Base-by-base conservation (phyloP, 176 grass and related monocot species). In the Phoenix dactylifera region DNA sequence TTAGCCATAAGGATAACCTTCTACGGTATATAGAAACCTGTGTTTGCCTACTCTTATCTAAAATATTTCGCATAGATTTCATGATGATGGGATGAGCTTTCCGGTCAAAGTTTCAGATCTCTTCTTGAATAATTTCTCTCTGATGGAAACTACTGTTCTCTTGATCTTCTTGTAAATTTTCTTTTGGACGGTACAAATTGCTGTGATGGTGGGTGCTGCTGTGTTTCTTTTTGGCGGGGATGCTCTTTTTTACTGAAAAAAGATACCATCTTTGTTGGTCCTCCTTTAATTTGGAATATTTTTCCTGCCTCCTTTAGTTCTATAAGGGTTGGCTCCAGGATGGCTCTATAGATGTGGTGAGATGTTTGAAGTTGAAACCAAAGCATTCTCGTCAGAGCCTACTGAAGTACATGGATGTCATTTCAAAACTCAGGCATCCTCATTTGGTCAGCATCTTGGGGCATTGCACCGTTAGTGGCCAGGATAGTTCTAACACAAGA, bases 371-470 rank as follows among this genome's bases (percentile, higher is more conserved):
- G 1, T 76, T 94, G 16, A 82, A 64, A 57, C 70, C 58, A 61
- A 74, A 76, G 20, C 71, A 86, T 68, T 52, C 75, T 24, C 59
- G 76, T 23, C 83, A 87, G 64, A 92, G 73, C 74, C 83, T 95
- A 39, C 77, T 72, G 10, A 84, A 66, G 9, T 83, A 95, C 70
- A 85, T 95, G 5, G 89, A 95, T 26, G 82, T 80, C 72, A 85
- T 95, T 57, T 88, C 89, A 1, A 88, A 71, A 70, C 81, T 95
- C 18, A 72, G 89, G 52, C 81, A 95, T 71, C 81, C 77, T 10
- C 89, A 95, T 55, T 69, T 95, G 63, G 85, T 95, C 6, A 95
- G 89, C 67, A 77, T 83, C 19, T 67, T 95, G 5, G 89, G 89
- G 5, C 85, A 95, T 67, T 85, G 89, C 89, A 76, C 82, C 44